Evolutionary conservation across 768 basidiomycete species (phyloP), one percentile per base, ranked within the genome.

Genomic region (Dioszegia aurantiaca): DNA sequence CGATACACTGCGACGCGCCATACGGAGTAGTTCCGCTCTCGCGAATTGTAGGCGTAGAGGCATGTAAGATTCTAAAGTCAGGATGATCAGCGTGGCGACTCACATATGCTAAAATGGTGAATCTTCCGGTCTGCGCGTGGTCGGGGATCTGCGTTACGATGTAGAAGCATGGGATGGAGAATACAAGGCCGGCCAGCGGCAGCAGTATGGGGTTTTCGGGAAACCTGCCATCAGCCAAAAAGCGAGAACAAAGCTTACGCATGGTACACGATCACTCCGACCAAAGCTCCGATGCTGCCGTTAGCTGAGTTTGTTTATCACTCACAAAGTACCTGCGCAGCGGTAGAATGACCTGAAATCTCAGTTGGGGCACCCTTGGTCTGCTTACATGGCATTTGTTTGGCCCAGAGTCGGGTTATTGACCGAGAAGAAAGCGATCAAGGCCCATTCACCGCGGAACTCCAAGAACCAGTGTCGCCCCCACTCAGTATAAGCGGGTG

Each of bases 401-500:
- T 92, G 70, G 0, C 77, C 77, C 1, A 76, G 59, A 19, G 71
- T 74, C 30, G 67, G 69, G 54, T 66, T 73, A 58, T 69, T 67
- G 17, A 69, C 67, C 2, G 71, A 27, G 79, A 83, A 70, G 61
- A 89, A 90, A 43, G 92, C 92, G 53, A 98, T 89, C 69, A 99
- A 78, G 0, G 91, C 91, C 94, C 94, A 99, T 78, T 97, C 91
- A 33, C 93, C 93, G 67, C 86, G 83, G 66, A 87, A 91, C 45
- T 85, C 82, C 41, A 89, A 80, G 69, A 95, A 97, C 3, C 84
- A 76, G 4, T 85, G 86, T 24, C 92, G 80, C 0, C 88, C 92
- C 17, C 76, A 61, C 53, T 88, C 87, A 59, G 89, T 85, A 77
- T 94, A 97, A 0, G 93, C 93, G 1, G 93, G 92, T 0, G 87